Evolutionary conservation across 2,329 filamentous ascomycete species (phyloP).

Genomic region (Fusarium sp.): DNA sequence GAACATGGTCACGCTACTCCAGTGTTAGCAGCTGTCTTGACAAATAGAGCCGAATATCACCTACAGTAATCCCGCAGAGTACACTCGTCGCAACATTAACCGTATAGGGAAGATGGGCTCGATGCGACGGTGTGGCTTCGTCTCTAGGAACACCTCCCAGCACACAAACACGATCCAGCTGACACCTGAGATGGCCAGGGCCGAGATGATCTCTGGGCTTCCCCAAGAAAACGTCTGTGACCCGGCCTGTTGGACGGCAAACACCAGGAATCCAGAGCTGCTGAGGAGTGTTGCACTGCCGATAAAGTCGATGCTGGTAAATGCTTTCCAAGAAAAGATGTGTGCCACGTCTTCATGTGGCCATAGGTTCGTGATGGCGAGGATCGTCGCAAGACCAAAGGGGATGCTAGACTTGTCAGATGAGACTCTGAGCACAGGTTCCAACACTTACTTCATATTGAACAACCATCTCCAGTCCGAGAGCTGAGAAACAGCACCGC

Average conservation of each 20-base stretch:
- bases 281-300: slow-evolving; percentile 63
- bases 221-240: slow-evolving; percentile 64
- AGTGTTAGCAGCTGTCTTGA: slow-evolving; percentile 20
- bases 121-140: slow-evolving; percentile 52
- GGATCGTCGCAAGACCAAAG: slow-evolving; percentile 59
- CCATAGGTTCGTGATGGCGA: slow-evolving; percentile 61
- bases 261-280: slow-evolving; percentile 66
- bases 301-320: slow-evolving; percentile 64
- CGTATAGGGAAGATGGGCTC: slow-evolving; percentile 68
- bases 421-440: neutral
- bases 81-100: slow-evolving; percentile 61
- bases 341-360: slow-evolving; percentile 52
- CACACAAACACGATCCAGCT: slow-evolving; percentile 62
- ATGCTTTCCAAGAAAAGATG: slow-evolving; percentile 55
- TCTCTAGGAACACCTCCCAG: slow-evolving; percentile 63
- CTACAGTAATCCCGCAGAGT: slow-evolving; percentile 63
- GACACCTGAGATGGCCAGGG: slow-evolving; percentile 60
- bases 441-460: slow-evolving; percentile 66
- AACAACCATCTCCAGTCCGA: slow-evolving; percentile 71
- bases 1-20: slow-evolving; percentile 64
- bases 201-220: slow-evolving; percentile 61
- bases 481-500: slow-evolving; percentile 65
- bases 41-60: slow-evolving; percentile 30
- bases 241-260: slow-evolving; percentile 68
- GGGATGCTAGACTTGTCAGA: slow-evolving; percentile 57